phyloP scores from a whole-genome alignment of 768 basidiomycete genomes.

The Pisolithus albus region DNA sequence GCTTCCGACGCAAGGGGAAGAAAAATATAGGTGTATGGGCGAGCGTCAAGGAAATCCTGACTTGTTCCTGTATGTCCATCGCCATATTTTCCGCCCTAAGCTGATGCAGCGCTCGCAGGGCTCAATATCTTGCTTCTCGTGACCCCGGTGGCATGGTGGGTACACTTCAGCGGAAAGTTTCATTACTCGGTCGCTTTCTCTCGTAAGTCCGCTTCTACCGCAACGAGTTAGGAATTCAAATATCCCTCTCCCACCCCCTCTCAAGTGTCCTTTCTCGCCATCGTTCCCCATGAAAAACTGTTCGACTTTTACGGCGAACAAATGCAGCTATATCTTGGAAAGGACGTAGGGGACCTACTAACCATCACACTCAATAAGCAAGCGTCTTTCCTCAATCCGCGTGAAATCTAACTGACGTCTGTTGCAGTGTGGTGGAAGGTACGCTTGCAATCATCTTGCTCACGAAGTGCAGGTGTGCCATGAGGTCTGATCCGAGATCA shows the following conservation, averaged over 20 bases:
- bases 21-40: constrained; percentile 35
- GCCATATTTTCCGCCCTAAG: constrained; percentile 1
- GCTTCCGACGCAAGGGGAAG: constrained; percentile 31
- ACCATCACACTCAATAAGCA: constrained; percentile 62
- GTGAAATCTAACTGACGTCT: background rate
- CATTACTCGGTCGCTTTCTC: constrained; percentile 34
- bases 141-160: constrained; percentile 56
- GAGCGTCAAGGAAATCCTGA: constrained; percentile 39
- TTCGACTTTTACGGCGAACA: constrained; percentile 62
- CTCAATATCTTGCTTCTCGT: constrained; percentile 52
- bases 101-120: constrained; percentile 31
- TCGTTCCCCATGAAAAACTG: constrained; percentile 58
- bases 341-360: constrained; percentile 60
- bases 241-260: background rate
- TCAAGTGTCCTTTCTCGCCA: constrained; percentile 61
- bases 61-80: constrained; percentile 46
- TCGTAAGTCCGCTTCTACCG: constrained; percentile 27
- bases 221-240: background rate
- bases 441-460: constrained; percentile 64
- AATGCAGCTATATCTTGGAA: constrained; percentile 44
- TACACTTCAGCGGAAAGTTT: constrained; percentile 36
- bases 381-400: constrained; percentile 11
- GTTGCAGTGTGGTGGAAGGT: constrained; percentile 56
- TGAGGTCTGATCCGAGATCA: background rate
- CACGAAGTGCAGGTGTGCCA: constrained; percentile 63